A percentile compares a stretch with the other conserved stretches of the same genome.
phyloP scores from a whole-genome alignment of 176 grass and related monocot species.

The Zea luxurians region DNA sequence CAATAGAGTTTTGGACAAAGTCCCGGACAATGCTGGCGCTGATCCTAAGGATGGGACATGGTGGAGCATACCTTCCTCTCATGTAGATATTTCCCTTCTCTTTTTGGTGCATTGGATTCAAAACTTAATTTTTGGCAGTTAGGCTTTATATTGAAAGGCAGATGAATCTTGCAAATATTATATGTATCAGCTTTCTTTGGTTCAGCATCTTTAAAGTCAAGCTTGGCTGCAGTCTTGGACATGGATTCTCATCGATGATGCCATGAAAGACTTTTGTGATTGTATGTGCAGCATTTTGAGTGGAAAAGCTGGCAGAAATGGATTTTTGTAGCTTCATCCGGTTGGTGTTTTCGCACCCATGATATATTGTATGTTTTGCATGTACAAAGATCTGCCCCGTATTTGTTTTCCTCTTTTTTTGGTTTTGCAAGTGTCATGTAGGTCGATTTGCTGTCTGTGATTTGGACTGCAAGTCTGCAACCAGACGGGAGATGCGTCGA shows the following conservation, averaged over 20 bases:
- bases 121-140: slow-evolving; percentile 3
- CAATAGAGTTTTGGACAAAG: slow-evolving; percentile 78
- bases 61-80: slow-evolving; percentile 87
- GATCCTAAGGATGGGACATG: slow-evolving; percentile 83
- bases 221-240: neutral
- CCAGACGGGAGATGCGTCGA: too few relatives aligned
- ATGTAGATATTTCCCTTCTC: slow-evolving; percentile 48
- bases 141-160: neutral
- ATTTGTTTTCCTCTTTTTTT: neutral
- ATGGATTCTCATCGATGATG: neutral
- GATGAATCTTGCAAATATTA: neutral
- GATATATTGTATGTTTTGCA: neutral
- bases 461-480: neutral
- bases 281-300: slow-evolving; percentile 43
- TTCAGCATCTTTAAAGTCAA: neutral
- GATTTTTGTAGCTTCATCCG: slow-evolving; percentile 34
- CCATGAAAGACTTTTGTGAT: neutral
- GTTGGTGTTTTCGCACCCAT: neutral
- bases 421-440: neutral
- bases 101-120: slow-evolving; percentile 17
- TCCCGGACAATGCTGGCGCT: slow-evolving; percentile 80
- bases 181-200: slow-evolving; percentile 7
- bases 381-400: neutral
- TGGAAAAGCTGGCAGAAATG: slow-evolving; percentile 15
- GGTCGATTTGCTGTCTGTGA: neutral